Conservation (phyloP, 352 stramenopile species). For the Pythium chondricola region DNA sequence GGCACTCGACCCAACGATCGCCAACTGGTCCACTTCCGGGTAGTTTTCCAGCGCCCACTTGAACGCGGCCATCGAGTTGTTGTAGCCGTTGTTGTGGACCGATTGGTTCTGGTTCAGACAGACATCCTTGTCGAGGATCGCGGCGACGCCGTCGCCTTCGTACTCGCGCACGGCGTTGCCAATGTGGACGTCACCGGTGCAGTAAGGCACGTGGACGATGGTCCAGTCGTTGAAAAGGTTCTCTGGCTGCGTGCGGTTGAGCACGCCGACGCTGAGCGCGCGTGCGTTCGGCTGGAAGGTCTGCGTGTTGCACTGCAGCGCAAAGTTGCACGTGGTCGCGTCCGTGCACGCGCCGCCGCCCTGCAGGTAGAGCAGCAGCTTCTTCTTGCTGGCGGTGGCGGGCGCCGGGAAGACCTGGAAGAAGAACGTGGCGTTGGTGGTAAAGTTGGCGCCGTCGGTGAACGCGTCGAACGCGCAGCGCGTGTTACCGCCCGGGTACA, state of each 20-base stretch:
- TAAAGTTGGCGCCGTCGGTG: constrained; percentile 21
- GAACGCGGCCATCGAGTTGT: constrained; percentile 56
- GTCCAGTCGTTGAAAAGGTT: constrained; percentile 78
- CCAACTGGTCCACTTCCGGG: constrained; percentile 46
- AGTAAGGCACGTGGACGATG: constrained; percentile 71
- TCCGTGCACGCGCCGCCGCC: constrained; percentile 63
- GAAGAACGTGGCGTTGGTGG: constrained; percentile 55
- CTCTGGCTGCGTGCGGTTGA: constrained; percentile 52
- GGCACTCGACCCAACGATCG: constrained; percentile 50
- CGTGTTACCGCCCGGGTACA: constrained; percentile 51
- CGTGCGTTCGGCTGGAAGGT: constrained; percentile 50
- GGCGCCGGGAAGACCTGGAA: constrained; percentile 63
- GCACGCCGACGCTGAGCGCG: constrained; percentile 39
- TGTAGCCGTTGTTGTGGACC: constrained; percentile 49
- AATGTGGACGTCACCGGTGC: constrained; percentile 65
- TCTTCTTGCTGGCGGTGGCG: constrained; percentile 40
- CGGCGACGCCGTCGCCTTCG: constrained; percentile 27
- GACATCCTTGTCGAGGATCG: constrained; percentile 28
- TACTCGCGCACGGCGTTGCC: constrained; percentile 29
- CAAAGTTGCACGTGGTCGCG: constrained; percentile 57
- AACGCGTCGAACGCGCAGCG: constrained; percentile 54
- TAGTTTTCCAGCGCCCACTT: constrained; percentile 61
- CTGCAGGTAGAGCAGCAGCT: constrained; percentile 71
- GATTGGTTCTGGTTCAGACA: constrained; percentile 48
- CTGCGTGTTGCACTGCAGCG: constrained; percentile 38